Base-by-base conservation (phyloP, 352 stramenopile species). In the Pythium aristosporum region DNA sequence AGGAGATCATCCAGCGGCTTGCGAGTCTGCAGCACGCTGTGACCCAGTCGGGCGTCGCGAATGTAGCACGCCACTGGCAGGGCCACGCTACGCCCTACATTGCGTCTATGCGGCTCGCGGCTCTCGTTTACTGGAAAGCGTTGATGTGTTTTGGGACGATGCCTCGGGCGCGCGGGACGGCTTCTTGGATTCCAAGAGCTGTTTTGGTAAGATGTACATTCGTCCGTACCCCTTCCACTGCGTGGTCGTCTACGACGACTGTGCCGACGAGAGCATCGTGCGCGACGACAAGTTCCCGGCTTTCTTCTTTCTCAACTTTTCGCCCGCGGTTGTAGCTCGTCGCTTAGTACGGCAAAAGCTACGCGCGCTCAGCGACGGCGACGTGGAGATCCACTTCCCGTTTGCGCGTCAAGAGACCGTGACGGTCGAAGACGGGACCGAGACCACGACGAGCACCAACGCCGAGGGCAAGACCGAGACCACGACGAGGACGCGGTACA, bases 201-300 rank as follows among this genome's bases (percentile, higher is more conserved):
- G 1, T 56, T 30, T 30, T 30, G 25, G 25, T 30, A 30, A 30
- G 25, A 30, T 30, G 25, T 30, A 30, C 25, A 30, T 30, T 30
- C 25, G 25, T 30, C 25, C 75, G 16, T 80, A 81, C 57, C 77
- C 77, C 9, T 84, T 84, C 49, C 64, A 76, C 23, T 81, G 73
- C 48, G 72, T 77, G 16, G 53, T 87, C 32, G 61, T 75, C 12
- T 80, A 18, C 18, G 58, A 87, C 49, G 73, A 80, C 36, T 65
- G 80, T 37, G 21, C 15, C 13, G 32, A 48, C 28, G 16, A 28
- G 0, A 15, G 15, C 3, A 76, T 83, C 58, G 50, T 82, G 12
- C 62, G 61, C 2, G 71, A 81, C 30, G 48, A 71, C 21, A 49
- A 62, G 12, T 69, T 80, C 39, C 50, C 37, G 9, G 51, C 43